These are phyloP conservation scores for Phylloporus scabripes DNA, from an alignment of 768 basidiomycete species.

Conservation along the genomic window DNA sequence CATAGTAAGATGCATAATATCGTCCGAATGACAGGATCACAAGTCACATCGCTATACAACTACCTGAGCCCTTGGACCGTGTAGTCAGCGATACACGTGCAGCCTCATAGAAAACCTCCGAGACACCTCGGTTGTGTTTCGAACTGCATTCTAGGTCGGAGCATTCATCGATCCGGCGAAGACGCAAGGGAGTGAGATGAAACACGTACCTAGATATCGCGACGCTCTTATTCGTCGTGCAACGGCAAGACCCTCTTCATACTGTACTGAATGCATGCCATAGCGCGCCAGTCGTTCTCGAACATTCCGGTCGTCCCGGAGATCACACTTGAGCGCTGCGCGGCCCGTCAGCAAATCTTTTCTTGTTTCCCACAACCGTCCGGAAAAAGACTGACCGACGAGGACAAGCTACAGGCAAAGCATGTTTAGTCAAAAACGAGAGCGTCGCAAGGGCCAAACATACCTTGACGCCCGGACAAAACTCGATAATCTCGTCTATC, in stretches of 20 bases:
- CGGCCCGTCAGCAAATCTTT: constrained; percentile 10
- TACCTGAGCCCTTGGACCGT: constrained; percentile 57
- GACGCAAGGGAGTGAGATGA: not conserved
- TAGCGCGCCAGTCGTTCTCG: constrained; percentile 69
- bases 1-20: constrained; percentile 18
- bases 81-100: constrained; percentile 79
- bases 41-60: constrained; percentile 58
- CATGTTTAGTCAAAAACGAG: constrained; percentile 5
- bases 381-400: constrained; percentile 59
- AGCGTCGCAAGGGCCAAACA: constrained; percentile 1
- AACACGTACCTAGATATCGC: constrained; percentile 79
- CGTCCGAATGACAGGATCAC: not conserved
- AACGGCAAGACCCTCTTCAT: constrained; percentile 87
- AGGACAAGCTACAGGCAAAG: constrained; percentile 60
- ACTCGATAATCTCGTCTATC: constrained; percentile 88
- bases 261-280: constrained; percentile 71
- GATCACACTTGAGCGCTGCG: constrained; percentile 90
- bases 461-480: constrained; percentile 94
- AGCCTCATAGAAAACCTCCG: constrained; percentile 90
- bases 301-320: constrained; percentile 75
- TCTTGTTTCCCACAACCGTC: not conserved
- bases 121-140: constrained; percentile 92
- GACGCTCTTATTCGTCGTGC: constrained; percentile 89
- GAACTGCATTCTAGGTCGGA: constrained; percentile 80
- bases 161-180: not conserved